phyloP scores from a whole-genome alignment of 768 basidiomycete genomes.

The Russula virescens region DNA sequence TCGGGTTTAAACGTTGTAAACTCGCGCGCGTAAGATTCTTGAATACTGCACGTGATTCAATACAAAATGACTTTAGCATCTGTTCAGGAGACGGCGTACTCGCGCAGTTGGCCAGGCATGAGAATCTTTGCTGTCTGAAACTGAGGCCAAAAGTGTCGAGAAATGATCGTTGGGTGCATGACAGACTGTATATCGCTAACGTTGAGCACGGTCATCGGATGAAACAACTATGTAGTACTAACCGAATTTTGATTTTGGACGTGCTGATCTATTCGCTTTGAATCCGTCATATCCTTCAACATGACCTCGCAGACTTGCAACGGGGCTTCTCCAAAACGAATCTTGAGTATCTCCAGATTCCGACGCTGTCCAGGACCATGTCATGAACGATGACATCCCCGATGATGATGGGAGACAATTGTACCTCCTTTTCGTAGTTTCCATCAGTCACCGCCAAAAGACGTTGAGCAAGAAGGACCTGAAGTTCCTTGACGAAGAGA shows the following conservation, averaged over 20 bases:
- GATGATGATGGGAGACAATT: slow-evolving; percentile 5
- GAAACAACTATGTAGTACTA: slow-evolving; percentile 28
- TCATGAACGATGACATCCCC: not conserved
- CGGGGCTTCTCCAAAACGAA: slow-evolving; percentile 90
- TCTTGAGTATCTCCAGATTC: slow-evolving; percentile 90
- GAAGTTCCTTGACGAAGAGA: slow-evolving; percentile 92
- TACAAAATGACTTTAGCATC: not conserved
- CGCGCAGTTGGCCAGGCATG: slow-evolving; percentile 82
- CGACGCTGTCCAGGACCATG: slow-evolving; percentile 52
- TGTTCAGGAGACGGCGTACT: slow-evolving; percentile 41
- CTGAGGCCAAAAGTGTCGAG: slow-evolving; percentile 91
- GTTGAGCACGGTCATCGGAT: not conserved
- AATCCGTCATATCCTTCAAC: slow-evolving; percentile 96
- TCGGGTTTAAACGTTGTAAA: slow-evolving; percentile 87
- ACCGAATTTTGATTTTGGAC: slow-evolving; percentile 72
- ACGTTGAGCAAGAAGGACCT: slow-evolving; percentile 83
- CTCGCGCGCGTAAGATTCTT: slow-evolving; percentile 68
- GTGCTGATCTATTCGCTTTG: slow-evolving; percentile 81
- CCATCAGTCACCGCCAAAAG: slow-evolving; percentile 77
- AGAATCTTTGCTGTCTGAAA: slow-evolving; percentile 64
- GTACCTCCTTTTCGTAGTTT: slow-evolving; percentile 63
- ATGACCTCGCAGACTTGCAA: slow-evolving; percentile 97
- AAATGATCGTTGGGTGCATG: slow-evolving; percentile 87
- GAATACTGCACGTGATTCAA: slow-evolving; percentile 44
- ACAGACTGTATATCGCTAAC: slow-evolving; percentile 42